phyloP scores from a whole-genome alignment of 1,284 basidiomycete species.

The Cutaneotrichosporon sp. region DNA sequence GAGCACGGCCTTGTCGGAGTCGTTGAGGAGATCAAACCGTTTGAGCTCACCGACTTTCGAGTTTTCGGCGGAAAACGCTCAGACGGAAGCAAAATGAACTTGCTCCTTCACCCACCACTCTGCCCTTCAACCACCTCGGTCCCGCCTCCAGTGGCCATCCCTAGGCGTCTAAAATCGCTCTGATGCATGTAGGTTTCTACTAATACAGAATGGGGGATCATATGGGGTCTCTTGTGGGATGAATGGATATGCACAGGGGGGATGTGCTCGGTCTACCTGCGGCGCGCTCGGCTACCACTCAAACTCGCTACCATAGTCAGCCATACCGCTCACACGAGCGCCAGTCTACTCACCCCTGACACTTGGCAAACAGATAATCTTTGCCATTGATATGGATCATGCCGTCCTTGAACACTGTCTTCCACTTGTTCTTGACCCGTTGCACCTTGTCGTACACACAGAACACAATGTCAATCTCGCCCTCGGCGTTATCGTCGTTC shows the following conservation, averaged over 20 bases:
- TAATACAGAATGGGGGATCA: conserved; percentile 10
- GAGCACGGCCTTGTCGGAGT: not conserved
- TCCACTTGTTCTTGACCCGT: conserved; percentile 99
- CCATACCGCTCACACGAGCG: not conserved
- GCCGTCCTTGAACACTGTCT: conserved; percentile 97
- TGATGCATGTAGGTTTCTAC: conserved; percentile 18
- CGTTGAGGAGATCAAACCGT: not conserved
- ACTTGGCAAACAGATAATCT: conserved; percentile 96
- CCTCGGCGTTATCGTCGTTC: conserved; percentile 50
- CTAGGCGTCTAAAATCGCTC: no score
- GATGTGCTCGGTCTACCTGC: not conserved
- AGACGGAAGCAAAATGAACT: conserved; percentile 10
- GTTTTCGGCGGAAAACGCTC: conserved; percentile 14
- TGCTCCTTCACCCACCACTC: conserved; percentile 1
- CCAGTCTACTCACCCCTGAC: conserved; percentile 53
- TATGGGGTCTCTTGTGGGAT: conserved; percentile 1
- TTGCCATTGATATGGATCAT: conserved; percentile 96
- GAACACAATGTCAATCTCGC: conserved; percentile 81
- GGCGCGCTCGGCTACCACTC: conserved; percentile 25
- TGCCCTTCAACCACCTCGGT: not conserved
- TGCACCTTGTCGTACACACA: conserved; percentile 99
- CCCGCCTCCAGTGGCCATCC: no score
- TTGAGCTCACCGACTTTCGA: conserved; percentile 1
- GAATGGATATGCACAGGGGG: conserved; percentile 1
- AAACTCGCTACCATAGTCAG: conserved; percentile 28